These are phyloP conservation scores for Simplicillium sp. DNA, from an alignment of 2,329 filamentous ascomycete genomes.

Conservation along the genomic window DNA sequence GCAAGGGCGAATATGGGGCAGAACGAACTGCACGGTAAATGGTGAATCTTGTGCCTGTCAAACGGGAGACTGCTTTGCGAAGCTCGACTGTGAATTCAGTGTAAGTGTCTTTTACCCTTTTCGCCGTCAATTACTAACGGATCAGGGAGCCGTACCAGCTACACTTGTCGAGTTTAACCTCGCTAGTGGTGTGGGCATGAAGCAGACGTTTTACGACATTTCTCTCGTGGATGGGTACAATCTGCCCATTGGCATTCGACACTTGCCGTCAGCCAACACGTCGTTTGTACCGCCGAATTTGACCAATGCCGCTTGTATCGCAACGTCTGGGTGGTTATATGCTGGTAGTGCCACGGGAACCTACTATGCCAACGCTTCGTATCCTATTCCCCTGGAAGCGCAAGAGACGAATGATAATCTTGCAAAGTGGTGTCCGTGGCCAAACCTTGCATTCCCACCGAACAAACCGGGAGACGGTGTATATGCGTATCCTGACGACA, in stretches of 20 bases:
- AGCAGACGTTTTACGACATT: slow-evolving; percentile 74
- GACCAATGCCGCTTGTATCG: slow-evolving; percentile 69
- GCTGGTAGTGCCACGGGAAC: slow-evolving; percentile 42
- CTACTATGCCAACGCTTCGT: slow-evolving; percentile 54
- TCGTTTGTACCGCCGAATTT: slow-evolving; percentile 65
- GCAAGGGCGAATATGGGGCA: slow-evolving; percentile 75
- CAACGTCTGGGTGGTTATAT: slow-evolving; percentile 53
- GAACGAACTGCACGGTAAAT: slow-evolving; percentile 75
- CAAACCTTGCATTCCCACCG: slow-evolving; percentile 60
- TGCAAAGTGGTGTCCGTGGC: slow-evolving; percentile 70
- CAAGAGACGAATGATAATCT: slow-evolving; percentile 47
- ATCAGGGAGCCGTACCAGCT: slow-evolving; percentile 61
- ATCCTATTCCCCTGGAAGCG: slow-evolving; percentile 58
- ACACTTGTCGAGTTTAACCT: slow-evolving; percentile 78
- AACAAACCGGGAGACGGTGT: slow-evolving; percentile 63
- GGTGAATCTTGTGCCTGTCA: slow-evolving; percentile 57
- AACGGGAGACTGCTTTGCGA: slow-evolving; percentile 69
- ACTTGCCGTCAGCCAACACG: slow-evolving; percentile 51
- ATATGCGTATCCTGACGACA: slow-evolving; percentile 72
- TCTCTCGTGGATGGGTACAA: slow-evolving; percentile 83
- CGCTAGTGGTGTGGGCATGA: slow-evolving; percentile 47
- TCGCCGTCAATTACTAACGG: not conserved
- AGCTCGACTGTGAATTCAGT: slow-evolving; percentile 58
- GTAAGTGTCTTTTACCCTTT: slow-evolving; percentile 33
- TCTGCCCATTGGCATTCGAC: slow-evolving; percentile 56